Evolutionary conservation across 1,139 yeast species (phyloP).

Genomic region (Blastobotrys ciferrii): DNA sequence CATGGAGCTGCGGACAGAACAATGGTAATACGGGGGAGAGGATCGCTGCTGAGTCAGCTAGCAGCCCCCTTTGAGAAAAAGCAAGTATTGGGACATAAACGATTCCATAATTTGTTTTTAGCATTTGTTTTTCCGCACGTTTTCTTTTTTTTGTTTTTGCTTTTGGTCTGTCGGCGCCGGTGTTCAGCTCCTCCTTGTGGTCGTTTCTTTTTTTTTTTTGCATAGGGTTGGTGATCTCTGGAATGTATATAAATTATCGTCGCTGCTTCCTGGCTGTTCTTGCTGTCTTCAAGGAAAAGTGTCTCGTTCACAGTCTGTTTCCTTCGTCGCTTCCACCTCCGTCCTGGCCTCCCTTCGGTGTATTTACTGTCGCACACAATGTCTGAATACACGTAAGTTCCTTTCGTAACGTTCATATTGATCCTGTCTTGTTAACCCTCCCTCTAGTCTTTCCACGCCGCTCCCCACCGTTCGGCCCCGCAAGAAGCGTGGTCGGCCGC

Average conservation of each 20-base stretch:
- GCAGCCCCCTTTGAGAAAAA: background rate
- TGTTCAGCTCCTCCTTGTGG: constrained; percentile 2
- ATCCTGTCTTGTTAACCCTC: background rate
- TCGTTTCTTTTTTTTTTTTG: background rate
- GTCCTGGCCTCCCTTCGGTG: too few relatives aligned
- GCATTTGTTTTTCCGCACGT: background rate
- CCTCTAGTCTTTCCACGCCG: background rate
- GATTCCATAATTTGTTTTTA: background rate
- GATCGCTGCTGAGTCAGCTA: background rate
- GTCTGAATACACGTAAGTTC: constrained; percentile 6
- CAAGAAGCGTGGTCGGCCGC: constrained; percentile 28
- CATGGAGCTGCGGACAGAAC: too few relatives aligned
- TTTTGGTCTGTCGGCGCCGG: too few relatives aligned
- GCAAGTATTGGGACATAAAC: constrained; percentile 1
- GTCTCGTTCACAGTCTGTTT: background rate
- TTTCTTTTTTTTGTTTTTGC: background rate
- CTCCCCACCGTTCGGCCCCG: constrained; percentile 1
- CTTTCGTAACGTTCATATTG: background rate
- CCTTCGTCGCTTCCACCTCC: background rate
- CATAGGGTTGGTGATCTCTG: background rate
- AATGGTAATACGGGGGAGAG: background rate
- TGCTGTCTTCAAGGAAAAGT: background rate
- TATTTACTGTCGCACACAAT: background rate
- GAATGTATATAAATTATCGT: background rate
- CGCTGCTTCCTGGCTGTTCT: background rate